Evolutionary conservation across 768 basidiomycete genomes (phyloP), one percentile per base, ranked within the genome.

Genomic region (Nidularia pulvinata): DNA sequence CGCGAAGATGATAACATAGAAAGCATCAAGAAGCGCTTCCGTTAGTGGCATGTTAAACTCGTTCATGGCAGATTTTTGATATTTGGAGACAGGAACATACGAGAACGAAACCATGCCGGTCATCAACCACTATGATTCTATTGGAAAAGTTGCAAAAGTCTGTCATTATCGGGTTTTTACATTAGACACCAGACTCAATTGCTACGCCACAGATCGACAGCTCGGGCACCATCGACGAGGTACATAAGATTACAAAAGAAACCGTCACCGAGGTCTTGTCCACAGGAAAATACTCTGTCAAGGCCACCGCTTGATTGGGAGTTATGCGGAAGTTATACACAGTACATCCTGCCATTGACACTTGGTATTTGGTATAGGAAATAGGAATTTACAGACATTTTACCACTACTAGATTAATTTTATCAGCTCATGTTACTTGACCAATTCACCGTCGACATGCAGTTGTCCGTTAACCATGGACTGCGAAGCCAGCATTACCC

Each of bases 21-120:
- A 69, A 93, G 87, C 67, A 96, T 99, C 72, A 89, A 83, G 74
- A 99, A 98, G 72, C 90, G 97, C n/a, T 98, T 98, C 77, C 76
- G 95, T 91, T 65, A 16, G 88, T 57, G 39, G 47, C 49, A 48
- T 48, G 33, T 50, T 6, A 46, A 7, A 51, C 19, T 19, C 19
- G 19, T 19, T 19, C 19, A 19, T 19, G 19, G 19, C 19, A 19
- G 19, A 19, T 19, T 19, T 19, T 19, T 19, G 19, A 19, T 19
- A 19, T 19, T 19, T 19, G 19, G 19, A 19, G 19, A 10, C 52
- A 90, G 95, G 75, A 33, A 95, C 94, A 1, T 96, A 98, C 72
- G 78, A 88, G 55, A 83, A 86, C 48, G 87, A 91, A 51, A 91
- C 89, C 5, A 93, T 93, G 89, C 96, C 97, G 6, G 96, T 99